Percentiles rank a stretch among this genome's conserved stretches.
Conservation (phyloP, 2,329 filamentous ascomycete species). For the Xylariaceae sp. region DNA sequence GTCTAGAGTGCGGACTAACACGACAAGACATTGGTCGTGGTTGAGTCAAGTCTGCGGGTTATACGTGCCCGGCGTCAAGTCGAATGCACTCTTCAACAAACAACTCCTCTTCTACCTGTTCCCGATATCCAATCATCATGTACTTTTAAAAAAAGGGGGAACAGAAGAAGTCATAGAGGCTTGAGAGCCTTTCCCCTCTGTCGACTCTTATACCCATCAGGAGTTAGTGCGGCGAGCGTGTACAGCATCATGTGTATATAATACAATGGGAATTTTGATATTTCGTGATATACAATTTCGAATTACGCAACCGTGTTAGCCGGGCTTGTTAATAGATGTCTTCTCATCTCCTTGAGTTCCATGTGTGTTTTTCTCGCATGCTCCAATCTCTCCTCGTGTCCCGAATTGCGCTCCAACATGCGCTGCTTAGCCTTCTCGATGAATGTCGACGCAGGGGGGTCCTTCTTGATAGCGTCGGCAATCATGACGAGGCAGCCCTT, state of each 20-base stretch:
- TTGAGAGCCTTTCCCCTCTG: conserved; percentile 1
- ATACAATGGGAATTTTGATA: conserved; percentile 16
- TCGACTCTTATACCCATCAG: conserved; percentile 6
- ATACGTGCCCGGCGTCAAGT: not conserved
- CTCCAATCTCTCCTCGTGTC: conserved; percentile 43
- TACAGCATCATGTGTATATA: conserved; percentile 31
- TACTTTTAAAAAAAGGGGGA: conserved; percentile 3
- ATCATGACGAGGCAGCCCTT: conserved; percentile 81
- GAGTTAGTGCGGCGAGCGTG: conserved; percentile 20
- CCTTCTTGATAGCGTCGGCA: conserved; percentile 87
- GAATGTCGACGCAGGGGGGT: conserved; percentile 46
- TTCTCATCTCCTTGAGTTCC: conserved; percentile 48
- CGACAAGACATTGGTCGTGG: not conserved
- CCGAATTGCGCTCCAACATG: conserved; percentile 44
- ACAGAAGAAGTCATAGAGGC: not conserved
- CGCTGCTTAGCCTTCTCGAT: conserved; percentile 42
- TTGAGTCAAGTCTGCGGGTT: not conserved
- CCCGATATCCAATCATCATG: not conserved
- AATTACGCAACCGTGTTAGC: conserved; percentile 10
- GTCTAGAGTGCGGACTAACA: not conserved
- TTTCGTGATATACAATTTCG: conserved; percentile 9
- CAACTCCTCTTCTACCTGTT: not conserved
- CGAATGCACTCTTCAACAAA: not conserved
- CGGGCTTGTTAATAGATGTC: conserved; percentile 28
- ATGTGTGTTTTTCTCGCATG: conserved; percentile 47